phyloP scores from a whole-genome alignment of 108 stramenopile genomes.

The Asterionellopsis glacialis region DNA sequence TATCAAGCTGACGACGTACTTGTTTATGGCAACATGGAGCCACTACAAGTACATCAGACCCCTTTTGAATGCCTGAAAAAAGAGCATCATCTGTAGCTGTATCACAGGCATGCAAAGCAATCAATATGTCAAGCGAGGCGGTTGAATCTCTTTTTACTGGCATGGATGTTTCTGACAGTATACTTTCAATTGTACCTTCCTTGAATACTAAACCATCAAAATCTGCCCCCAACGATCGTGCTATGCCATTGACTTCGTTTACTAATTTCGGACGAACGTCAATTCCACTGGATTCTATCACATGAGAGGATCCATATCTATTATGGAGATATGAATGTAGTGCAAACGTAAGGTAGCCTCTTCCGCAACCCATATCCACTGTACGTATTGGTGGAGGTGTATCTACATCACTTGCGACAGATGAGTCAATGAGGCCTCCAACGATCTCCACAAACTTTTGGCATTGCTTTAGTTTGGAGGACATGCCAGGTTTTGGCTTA shows the following conservation, averaged over 20 bases:
- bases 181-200: conserved; percentile 56
- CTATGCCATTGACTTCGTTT: conserved; percentile 65
- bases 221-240: conserved; percentile 34
- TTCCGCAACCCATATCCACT: conserved; percentile 76
- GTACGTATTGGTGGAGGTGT: conserved; percentile 26
- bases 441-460: conserved; percentile 87
- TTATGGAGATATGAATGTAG: conserved; percentile 60
- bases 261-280: conserved; percentile 77
- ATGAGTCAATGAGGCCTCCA: conserved; percentile 26
- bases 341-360: conserved; percentile 81
- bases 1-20: conserved; percentile 72
- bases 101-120: conserved; percentile 90
- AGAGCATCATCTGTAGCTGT: conserved; percentile 87
- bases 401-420: not conserved
- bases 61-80: conserved; percentile 48
- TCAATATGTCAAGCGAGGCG: conserved; percentile 44
- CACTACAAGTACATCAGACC: conserved; percentile 59
- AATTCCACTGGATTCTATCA: conserved; percentile 53
- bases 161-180: conserved; percentile 14
- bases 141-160: conserved; percentile 3
- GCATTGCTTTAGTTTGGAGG: conserved; percentile 75
- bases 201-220: conserved; percentile 59
- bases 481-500: conserved; percentile 50
- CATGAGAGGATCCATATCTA: conserved; percentile 17
- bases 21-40: conserved; percentile 90